Percentiles rank a stretch among this genome's conserved stretches.
These are phyloP conservation scores for Melanogaster broomeanus DNA, from an alignment of 768 basidiomycete genomes.

Conservation along the genomic window DNA sequence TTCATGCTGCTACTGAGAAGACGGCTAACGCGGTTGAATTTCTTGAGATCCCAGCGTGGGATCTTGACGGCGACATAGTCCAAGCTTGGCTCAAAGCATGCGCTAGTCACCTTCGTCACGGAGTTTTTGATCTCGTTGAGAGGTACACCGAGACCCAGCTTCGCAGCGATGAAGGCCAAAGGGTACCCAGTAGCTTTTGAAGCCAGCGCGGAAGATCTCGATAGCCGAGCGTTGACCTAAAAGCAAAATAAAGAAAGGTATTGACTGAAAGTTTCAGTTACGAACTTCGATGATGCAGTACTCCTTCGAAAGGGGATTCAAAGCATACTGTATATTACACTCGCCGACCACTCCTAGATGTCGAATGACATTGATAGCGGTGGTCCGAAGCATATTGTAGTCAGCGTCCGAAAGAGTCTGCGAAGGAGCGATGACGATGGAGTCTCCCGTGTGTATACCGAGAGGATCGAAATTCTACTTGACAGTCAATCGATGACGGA, in stretches of 20 bases:
- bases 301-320: constrained; percentile 92
- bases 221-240: constrained; percentile 93
- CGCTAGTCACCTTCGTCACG: constrained; percentile 94
- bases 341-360: constrained; percentile 97
- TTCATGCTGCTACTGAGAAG: constrained; percentile 96
- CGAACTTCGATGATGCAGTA: constrained; percentile 97
- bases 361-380: constrained; percentile 98
- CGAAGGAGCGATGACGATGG: constrained; percentile 96
- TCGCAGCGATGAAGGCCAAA: constrained; percentile 96
- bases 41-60: constrained; percentile 98
- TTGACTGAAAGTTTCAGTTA: constrained; percentile 4
- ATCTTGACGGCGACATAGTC: constrained; percentile 99
- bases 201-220: constrained; percentile 94
- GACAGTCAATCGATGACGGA: not conserved
- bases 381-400: constrained; percentile 98
- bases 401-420: constrained; percentile 99
- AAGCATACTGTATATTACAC: constrained; percentile 98
- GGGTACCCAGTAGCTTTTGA: constrained; percentile 99
- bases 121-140: constrained; percentile 98
- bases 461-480: constrained; percentile 96
- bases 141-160: constrained; percentile 95
- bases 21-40: constrained; percentile 93
- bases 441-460: constrained; percentile 98
- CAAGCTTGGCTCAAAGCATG: constrained; percentile 97
- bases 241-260: constrained; percentile 2